Conservation (phyloP, 345 rosid genomes). For the Anacardium occidentale region DNA sequence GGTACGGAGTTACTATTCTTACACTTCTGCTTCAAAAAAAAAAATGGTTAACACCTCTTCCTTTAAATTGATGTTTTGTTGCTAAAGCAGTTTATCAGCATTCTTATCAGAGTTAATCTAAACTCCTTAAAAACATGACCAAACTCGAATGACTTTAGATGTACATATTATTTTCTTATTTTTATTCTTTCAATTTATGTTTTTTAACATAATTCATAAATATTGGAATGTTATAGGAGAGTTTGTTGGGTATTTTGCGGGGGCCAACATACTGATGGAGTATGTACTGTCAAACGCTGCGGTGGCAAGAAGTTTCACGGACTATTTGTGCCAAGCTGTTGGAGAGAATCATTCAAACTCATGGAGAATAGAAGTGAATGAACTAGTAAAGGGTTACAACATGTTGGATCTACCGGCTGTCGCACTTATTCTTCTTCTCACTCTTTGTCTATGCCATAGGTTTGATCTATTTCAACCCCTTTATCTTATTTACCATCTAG, state of each 20-base stretch:
- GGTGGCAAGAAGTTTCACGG: conserved; percentile 85
- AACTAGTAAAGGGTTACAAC: conserved; percentile 58
- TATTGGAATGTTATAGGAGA: conserved; percentile 49
- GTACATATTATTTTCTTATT: neutral
- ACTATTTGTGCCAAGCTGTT: conserved; percentile 64
- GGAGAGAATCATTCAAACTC: conserved; percentile 51
- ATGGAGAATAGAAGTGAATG: conserved; percentile 75
- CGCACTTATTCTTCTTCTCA: conserved; percentile 77
- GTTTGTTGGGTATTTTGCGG: conserved; percentile 84
- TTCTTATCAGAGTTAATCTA: neutral
- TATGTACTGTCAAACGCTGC: conserved; percentile 95
- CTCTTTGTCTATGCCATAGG: conserved; percentile 85
- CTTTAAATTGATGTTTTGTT: neutral
- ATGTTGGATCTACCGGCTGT: conserved; percentile 85
- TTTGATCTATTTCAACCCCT: conserved; percentile 22
- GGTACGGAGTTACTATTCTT: conserved; percentile 39
- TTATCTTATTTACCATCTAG: neutral
- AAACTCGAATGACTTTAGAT: neutral
- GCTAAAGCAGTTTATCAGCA: neutral
- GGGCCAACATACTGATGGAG: conserved; percentile 84
- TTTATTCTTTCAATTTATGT: conserved; percentile 18
- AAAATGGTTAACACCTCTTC: neutral
- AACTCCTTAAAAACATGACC: too few species aligned
- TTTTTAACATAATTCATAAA: neutral
- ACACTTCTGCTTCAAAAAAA: conserved; percentile 7